Evolutionary conservation across 129 eudicot species (phyloP).

Genomic region (carrot (Daucus carota)): DNA sequence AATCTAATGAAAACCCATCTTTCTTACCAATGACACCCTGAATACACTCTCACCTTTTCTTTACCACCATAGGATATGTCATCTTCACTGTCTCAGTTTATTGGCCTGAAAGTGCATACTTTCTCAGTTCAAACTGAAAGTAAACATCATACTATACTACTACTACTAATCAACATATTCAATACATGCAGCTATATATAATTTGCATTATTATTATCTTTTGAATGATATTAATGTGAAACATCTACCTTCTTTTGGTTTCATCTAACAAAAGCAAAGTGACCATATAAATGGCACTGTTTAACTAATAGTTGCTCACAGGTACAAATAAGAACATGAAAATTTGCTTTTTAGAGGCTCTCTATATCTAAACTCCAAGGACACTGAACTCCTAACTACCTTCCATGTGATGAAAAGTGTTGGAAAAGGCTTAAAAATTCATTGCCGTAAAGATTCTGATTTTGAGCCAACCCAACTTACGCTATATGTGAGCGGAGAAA

Average conservation of each 20-base stretch:
- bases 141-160: not conserved
- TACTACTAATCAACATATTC: not conserved
- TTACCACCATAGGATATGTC: conserved; percentile 11
- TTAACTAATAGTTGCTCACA: not conserved
- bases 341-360: not conserved
- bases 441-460: not conserved
- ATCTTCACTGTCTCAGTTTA: conserved; percentile 6
- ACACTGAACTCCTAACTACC: conserved; percentile 1
- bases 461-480: not conserved
- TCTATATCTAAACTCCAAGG: not conserved
- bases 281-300: not conserved
- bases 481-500: not conserved
- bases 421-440: not conserved
- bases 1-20: conserved; percentile 5
- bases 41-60: conserved; percentile 1
- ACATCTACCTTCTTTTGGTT: not conserved
- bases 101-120: not conserved
- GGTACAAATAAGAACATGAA: not conserved
- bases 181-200: not conserved
- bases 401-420: not conserved
- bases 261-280: not conserved
- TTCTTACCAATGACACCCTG: conserved; percentile 3
- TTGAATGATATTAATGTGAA: not conserved
- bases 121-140: not conserved
- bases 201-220: not conserved